Percentiles rank a stretch among this genome's conserved stretches.
Conservation (phyloP, 768 basidiomycete genomes). For the Psilocybe tampanensis region DNA sequence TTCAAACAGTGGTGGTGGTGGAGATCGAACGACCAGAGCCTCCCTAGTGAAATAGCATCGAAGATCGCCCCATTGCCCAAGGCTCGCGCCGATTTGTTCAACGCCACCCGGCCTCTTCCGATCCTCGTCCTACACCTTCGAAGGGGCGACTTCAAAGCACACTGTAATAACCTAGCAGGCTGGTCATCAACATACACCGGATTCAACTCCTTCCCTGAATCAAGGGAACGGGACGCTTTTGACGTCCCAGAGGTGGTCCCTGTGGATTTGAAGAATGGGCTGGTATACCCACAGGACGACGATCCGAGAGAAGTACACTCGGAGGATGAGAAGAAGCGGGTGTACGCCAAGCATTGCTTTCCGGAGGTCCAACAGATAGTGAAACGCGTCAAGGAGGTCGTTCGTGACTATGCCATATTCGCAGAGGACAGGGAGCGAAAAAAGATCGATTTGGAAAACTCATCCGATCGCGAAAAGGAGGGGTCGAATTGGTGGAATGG, state of each 20-base stretch:
- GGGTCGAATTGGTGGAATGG: neutral
- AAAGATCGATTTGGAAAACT: neutral
- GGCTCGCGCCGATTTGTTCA: neutral
- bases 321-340: slow-evolving; percentile 27
- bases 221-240: slow-evolving; percentile 42
- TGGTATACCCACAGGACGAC: too few species aligned
- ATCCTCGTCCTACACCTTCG: slow-evolving; percentile 61
- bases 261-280: too few species aligned
- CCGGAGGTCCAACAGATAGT: slow-evolving; percentile 54
- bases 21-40: neutral
- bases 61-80: neutral
- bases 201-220: slow-evolving; percentile 53
- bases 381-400: slow-evolving; percentile 36
- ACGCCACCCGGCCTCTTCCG: slow-evolving; percentile 37
- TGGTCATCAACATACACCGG: slow-evolving; percentile 47
- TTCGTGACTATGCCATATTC: slow-evolving; percentile 27
- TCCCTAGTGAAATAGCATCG: neutral
- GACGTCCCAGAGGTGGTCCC: slow-evolving; percentile 17
- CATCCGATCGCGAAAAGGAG: neutral
- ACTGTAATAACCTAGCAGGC: slow-evolving; percentile 46
- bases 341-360: slow-evolving; percentile 52
- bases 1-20: too few species aligned
- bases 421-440: slow-evolving; percentile 4
- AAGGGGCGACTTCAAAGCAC: slow-evolving; percentile 54
- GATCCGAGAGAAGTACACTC: slow-evolving; percentile 9